Evolutionary conservation across 108 stramenopile genomes (phyloP).

Genomic region (Cylindrotheca closterium): DNA sequence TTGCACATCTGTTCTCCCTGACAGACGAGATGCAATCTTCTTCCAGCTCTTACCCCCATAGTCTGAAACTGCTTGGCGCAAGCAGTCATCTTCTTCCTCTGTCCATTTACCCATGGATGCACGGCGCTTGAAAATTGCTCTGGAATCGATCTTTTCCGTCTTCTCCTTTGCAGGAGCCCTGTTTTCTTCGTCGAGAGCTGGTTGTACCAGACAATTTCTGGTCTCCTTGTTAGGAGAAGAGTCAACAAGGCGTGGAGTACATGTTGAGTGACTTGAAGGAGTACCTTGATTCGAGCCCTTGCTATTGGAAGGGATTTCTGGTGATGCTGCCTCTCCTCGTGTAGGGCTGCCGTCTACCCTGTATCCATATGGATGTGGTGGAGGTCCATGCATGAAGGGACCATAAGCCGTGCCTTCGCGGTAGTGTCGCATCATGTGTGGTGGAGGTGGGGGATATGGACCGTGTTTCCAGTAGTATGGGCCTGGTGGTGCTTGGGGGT

Average conservation of each 20-base stretch:
- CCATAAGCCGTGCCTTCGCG: background rate
- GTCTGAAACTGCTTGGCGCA: constrained; percentile 82
- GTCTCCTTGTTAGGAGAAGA: constrained; percentile 1
- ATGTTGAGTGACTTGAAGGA: constrained; percentile 17
- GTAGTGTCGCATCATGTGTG: background rate
- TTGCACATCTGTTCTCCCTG: constrained; percentile 90
- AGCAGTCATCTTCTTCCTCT: constrained; percentile 69
- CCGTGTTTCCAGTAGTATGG: background rate
- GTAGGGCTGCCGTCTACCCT: background rate
- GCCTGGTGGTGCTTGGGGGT: constrained; percentile 2
- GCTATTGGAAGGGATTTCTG: constrained; percentile 11
- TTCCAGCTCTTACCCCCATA: constrained; percentile 95
- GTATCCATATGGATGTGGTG: background rate
- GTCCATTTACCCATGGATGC: constrained; percentile 90
- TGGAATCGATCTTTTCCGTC: constrained; percentile 4
- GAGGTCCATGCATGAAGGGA: background rate
- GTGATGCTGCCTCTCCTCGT: background rate
- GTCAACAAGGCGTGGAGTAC: constrained; percentile 6
- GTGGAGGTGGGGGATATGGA: constrained; percentile 2
- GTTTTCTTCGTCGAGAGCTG: constrained; percentile 8
- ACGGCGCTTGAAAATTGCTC: constrained; percentile 64
- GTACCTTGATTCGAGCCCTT: background rate
- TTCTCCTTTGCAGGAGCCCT: background rate
- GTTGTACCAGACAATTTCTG: constrained; percentile 14
- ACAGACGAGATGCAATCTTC: constrained; percentile 79